Evolutionary conservation across 176 grass and related monocot species (phyloP), one percentile per base, ranked within the genome.

Genomic region (Aegilops bicornis): DNA sequence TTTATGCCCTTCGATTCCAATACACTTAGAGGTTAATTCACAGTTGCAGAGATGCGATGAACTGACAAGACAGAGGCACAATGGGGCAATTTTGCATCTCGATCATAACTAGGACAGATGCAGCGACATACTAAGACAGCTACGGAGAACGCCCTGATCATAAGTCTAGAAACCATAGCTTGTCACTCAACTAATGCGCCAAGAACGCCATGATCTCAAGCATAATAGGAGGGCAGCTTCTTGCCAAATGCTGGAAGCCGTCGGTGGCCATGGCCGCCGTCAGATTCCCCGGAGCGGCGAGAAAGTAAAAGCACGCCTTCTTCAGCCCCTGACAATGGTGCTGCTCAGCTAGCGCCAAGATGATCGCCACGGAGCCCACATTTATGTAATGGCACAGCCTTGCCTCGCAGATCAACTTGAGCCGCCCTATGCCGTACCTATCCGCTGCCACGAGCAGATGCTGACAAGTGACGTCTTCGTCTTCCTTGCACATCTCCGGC

Each of bases 341-440:
- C 6, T 74, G 71, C 7, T 27, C 40, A 3, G 71, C 71, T 47
- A 74, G 39, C 13, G 71, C 71, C 40, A 74, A 47, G 12, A 74
- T 74, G 71, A 74, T 47, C 40, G 71, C 40, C 40, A 13, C 40
- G 0, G 71, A 74, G 71, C 7, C 40, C n/a, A 74, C 40, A 29
- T 74, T 74, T 74, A 74, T 74, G 71, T 47, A 74, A 13, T 74
- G 2, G 1, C 40, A 45, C 23, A 74, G 71, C 12, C 27, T 74
- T 13, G 16, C 71, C 71, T 74, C 71, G 71, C 71, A 74, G 40
- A 74, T 47, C 12, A 74, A 24, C 71, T 74, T 74, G 7, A 74
- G 71, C 40, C 71, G 71, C 40, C 9, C 11, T 6, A 74, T 74
- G 71, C 11, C 71, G 2, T 74, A 74, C 40, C 71, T 74, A 3